Evolutionary conservation across 352 stramenopile genomes (phyloP).

Genomic region (Pythium brachiatum): DNA sequence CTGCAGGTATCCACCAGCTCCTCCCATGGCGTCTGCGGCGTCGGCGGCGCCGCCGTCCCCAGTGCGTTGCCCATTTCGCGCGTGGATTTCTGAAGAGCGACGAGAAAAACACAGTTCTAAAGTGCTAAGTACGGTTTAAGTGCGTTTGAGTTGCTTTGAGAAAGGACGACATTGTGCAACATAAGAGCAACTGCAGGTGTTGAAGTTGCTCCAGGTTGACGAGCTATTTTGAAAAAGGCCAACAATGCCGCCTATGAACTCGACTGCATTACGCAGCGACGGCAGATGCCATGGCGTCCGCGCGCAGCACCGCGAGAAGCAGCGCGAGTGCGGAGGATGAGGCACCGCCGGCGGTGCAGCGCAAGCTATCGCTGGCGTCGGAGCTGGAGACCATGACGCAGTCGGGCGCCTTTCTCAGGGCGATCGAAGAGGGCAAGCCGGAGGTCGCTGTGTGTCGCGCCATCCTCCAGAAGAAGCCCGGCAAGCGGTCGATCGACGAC

Average conservation of each 20-base stretch:
- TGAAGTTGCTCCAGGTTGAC: neutral
- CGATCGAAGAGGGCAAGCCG: conserved; percentile 37
- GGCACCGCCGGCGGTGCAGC: neutral
- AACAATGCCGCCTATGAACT: neutral
- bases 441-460: conserved; percentile 50
- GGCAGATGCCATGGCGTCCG: neutral
- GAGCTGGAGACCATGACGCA: conserved; percentile 30
- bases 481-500: conserved; percentile 64
- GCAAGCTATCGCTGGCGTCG: conserved; percentile 31
- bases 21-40: neutral
- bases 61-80: conserved; percentile 2
- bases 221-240: conserved; percentile 2
- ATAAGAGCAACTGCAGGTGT: neutral
- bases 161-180: neutral
- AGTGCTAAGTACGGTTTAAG: neutral
- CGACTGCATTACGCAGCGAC: neutral
- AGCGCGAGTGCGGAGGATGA: neutral
- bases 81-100: neutral
- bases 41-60: neutral
- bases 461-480: conserved; percentile 51
- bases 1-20: neutral
- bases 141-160: neutral
- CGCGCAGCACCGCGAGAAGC: neutral
- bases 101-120: neutral
- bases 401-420: conserved; percentile 23